Conservation (phyloP, 352 stramenopile species). For the Phytophthora meadii region DNA sequence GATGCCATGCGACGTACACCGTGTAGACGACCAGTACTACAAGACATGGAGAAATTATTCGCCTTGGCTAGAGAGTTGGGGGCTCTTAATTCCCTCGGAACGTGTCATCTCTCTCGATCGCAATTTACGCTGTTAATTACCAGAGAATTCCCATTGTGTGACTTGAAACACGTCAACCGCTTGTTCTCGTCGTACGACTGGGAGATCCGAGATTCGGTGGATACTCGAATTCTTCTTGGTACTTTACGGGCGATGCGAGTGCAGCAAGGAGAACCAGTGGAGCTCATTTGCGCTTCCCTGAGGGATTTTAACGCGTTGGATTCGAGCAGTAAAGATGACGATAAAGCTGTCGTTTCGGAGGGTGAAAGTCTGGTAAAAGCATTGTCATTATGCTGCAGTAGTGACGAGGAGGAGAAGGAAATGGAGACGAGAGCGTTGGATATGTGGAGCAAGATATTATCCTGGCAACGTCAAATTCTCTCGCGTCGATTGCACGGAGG, state of each 20-base stretch:
- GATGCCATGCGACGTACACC: slow-evolving; percentile 67
- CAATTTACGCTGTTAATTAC: slow-evolving; percentile 60
- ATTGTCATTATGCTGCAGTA: slow-evolving; percentile 50
- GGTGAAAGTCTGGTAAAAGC: slow-evolving; percentile 13
- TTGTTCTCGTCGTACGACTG: slow-evolving; percentile 73
- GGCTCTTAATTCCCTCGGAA: slow-evolving; percentile 50
- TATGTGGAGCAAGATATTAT: slow-evolving; percentile 25
- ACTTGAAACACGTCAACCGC: slow-evolving; percentile 54
- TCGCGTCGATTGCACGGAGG: slow-evolving; percentile 24
- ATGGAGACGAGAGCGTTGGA: slow-evolving; percentile 28
- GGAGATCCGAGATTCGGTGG: slow-evolving; percentile 50
- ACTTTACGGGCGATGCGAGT: slow-evolving; percentile 61
- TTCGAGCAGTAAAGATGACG: slow-evolving; percentile 13
- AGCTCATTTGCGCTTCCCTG: slow-evolving; percentile 52
- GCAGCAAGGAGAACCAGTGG: slow-evolving; percentile 59
- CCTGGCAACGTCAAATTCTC: slow-evolving; percentile 34
- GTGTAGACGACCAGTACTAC: slow-evolving; percentile 60
- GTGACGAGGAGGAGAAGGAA: slow-evolving; percentile 48
- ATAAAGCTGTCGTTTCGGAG: slow-evolving; percentile 20
- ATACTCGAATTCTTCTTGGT: slow-evolving; percentile 62
- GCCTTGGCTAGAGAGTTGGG: slow-evolving; percentile 57
- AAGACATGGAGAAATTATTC: slow-evolving; percentile 75
- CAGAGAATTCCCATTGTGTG: slow-evolving; percentile 56
- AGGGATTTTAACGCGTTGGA: slow-evolving; percentile 57
- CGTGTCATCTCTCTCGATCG: slow-evolving; percentile 34